These are phyloP conservation scores for Scleroderma bovista DNA, from an alignment of 768 basidiomycete genomes.

Conservation along the genomic window DNA sequence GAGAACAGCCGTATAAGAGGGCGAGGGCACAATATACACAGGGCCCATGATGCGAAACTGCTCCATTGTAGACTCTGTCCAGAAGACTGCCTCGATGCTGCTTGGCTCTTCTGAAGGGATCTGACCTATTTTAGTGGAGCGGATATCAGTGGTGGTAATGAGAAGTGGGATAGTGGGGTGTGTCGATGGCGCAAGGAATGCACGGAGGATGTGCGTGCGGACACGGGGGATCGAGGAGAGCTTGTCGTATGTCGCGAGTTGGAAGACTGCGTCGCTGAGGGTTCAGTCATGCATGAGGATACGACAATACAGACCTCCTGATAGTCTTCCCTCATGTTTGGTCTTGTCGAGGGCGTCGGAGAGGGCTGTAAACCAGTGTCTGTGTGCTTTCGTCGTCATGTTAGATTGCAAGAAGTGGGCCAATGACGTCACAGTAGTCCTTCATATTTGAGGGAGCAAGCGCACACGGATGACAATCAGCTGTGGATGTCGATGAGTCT, in stretches of 20 bases:
- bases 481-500: too few relatives aligned
- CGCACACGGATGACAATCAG: too few relatives aligned
- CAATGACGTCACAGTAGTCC: too few relatives aligned
- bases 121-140: constrained; percentile 62
- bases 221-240: constrained; percentile 45
- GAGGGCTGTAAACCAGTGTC: neutral
- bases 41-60: constrained; percentile 69
- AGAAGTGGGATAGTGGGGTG: constrained; percentile 52
- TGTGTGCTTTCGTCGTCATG: neutral
- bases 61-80: constrained; percentile 59
- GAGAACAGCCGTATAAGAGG: constrained; percentile 27
- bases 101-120: constrained; percentile 35
- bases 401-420: too few relatives aligned
- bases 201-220: constrained; percentile 61
- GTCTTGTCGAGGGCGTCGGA: neutral
- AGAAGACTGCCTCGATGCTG: constrained; percentile 63
- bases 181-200: constrained; percentile 42
- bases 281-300: constrained; percentile 4
- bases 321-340: neutral
- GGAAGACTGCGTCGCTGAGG: constrained; percentile 40
- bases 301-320: neutral
- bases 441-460: too few relatives aligned
- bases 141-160: constrained; percentile 65
- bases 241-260: constrained; percentile 35
- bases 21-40: constrained; percentile 50